Evolutionary conservation across 75 land plant species (phyloP).

Genomic region (Pinus albicaulis): DNA sequence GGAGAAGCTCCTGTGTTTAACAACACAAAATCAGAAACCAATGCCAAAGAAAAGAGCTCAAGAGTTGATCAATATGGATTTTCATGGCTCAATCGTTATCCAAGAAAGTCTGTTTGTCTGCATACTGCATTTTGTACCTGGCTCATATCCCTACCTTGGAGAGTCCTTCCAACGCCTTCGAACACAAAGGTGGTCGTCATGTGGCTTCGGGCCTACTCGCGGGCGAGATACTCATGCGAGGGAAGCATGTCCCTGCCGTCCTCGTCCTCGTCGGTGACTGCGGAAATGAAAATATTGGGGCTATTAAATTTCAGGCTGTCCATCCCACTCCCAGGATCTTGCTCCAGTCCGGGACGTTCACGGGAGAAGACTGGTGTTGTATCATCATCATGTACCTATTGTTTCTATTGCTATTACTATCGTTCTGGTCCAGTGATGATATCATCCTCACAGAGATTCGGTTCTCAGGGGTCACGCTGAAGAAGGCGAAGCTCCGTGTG

Average conservation of each 20-base stretch:
- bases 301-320: no score
- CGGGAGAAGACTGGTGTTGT: slow-evolving; percentile 78
- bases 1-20: no score
- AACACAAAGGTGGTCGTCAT: slow-evolving; percentile 58
- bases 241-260: slow-evolving; percentile 46
- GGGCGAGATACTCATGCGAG: slow-evolving; percentile 66
- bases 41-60: slow-evolving; percentile 8
- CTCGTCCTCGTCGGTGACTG: slow-evolving; percentile 30
- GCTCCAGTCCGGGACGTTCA: slow-evolving; percentile 65
- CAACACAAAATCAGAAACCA: not conserved
- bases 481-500: no score
- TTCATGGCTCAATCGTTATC: slow-evolving; percentile 27
- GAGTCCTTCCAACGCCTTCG: slow-evolving; percentile 77
- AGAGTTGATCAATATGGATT: not conserved
- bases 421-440: no score
- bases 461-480: no score
- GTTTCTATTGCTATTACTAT: no score
- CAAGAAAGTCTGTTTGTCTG: slow-evolving; percentile 61
- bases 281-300: no score
- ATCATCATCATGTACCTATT: slow-evolving; percentile 32
- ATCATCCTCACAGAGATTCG: no score
- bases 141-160: slow-evolving; percentile 73
- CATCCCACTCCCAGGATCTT: slow-evolving; percentile 23
- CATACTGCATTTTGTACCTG: slow-evolving; percentile 73
- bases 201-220: slow-evolving; percentile 38